A percentile compares a stretch with the other conserved stretches of the same genome.
Conservation (phyloP, 2,329 filamentous ascomycete genomes). For the Cladorrhinum sp. region DNA sequence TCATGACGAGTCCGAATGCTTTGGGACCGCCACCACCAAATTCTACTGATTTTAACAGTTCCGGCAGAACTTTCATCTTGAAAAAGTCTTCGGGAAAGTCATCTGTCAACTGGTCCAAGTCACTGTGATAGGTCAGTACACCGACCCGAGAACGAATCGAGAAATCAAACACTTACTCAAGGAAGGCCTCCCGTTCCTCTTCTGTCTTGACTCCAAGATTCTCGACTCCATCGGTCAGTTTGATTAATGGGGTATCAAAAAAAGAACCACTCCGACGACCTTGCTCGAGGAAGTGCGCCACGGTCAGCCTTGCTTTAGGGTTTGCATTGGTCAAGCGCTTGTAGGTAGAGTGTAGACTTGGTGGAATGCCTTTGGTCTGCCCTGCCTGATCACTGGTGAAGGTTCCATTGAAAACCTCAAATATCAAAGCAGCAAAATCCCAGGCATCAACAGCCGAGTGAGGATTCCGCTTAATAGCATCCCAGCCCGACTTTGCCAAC, state of each 20-base stretch:
- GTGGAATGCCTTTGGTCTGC: conserved; percentile 81
- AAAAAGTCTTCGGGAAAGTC: conserved; percentile 98
- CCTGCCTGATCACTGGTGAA: conserved; percentile 76
- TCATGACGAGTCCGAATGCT: conserved; percentile 82
- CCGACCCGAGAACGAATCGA: neutral
- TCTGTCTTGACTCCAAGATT: conserved; percentile 86
- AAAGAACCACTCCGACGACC: conserved; percentile 79
- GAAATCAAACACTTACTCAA: conserved; percentile 51
- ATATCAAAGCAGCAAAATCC: conserved; percentile 78
- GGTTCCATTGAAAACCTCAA: conserved; percentile 86
- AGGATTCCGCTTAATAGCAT: conserved; percentile 78
- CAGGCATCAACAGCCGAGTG: conserved; percentile 83
- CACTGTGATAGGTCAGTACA: conserved; percentile 45
- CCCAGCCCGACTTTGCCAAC: conserved; percentile 84
- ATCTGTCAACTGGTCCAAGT: conserved; percentile 81
- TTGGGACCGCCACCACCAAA: conserved; percentile 94
- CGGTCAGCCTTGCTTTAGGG: conserved; percentile 81
- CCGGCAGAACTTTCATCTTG: conserved; percentile 92
- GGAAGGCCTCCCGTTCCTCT: conserved; percentile 77
- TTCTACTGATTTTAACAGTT: conserved; percentile 97
- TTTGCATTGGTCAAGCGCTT: conserved; percentile 85
- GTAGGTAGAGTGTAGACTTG: conserved; percentile 86
- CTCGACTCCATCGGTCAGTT: conserved; percentile 88
- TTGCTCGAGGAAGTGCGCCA: conserved; percentile 85
- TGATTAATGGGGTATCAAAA: conserved; percentile 90